A percentile compares a stretch with the other conserved stretches of the same genome.
These are phyloP conservation scores for Golovinomyces cichoracearum DNA, from an alignment of 2,329 filamentous ascomycete genomes.

Conservation along the genomic window DNA sequence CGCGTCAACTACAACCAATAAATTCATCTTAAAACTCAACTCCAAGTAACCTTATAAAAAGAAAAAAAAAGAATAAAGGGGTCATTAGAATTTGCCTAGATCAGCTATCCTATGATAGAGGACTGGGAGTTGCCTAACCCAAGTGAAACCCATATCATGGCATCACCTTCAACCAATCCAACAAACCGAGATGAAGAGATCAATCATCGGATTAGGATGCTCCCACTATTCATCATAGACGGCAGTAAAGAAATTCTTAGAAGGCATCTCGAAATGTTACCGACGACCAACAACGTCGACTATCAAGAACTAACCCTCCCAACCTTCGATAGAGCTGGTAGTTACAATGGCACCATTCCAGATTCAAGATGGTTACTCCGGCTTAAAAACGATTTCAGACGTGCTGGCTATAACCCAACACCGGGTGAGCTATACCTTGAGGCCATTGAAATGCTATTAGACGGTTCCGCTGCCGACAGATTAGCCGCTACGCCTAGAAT, in stretches of 20 bases:
- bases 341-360: background rate
- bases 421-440: background rate
- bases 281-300: background rate
- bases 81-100: background rate
- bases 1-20: background rate
- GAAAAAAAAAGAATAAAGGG: too few relatives aligned
- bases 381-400: conserved; percentile 1
- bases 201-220: background rate
- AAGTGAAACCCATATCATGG: background rate
- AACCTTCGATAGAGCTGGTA: background rate
- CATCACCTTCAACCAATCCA: background rate
- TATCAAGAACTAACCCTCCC: background rate
- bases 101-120: background rate
- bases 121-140: background rate
- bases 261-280: background rate
- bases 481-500: background rate
- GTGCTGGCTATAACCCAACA: background rate
- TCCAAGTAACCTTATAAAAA: too few relatives aligned
- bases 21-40: background rate
- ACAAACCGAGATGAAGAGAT: background rate
- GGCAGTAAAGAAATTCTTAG: background rate
- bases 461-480: background rate
- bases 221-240: background rate
- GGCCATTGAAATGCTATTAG: background rate
- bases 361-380: background rate